These are phyloP conservation scores for Rhododendron mucronatum DNA, from an alignment of 148 eudicot genomes.

Conservation along the genomic window DNA sequence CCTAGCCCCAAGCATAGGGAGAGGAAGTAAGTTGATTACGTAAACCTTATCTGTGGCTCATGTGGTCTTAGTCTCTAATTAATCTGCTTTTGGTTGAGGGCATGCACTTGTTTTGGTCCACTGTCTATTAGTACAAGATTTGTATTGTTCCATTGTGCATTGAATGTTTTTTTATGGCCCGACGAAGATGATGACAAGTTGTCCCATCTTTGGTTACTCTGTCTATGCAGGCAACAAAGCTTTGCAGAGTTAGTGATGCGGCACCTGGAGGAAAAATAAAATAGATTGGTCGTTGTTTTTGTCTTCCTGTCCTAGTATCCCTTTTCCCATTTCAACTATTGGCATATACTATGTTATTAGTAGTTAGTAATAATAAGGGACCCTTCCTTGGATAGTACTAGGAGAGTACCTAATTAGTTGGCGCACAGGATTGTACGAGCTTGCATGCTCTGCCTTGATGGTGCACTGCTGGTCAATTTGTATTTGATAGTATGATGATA, in stretches of 20 bases:
- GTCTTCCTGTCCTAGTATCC: not conserved
- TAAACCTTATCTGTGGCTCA: not conserved
- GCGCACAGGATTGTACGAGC: too few relatives aligned
- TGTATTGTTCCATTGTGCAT: not conserved
- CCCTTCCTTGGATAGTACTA: too few relatives aligned
- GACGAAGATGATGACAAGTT: not conserved
- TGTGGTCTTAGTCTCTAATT: not conserved
- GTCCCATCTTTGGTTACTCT: not conserved
- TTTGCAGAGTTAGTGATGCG: slow-evolving; percentile 67
- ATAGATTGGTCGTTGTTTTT: not conserved
- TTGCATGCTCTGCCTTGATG: too few relatives aligned
- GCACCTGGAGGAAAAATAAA: slow-evolving; percentile 48
- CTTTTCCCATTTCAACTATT: not conserved
- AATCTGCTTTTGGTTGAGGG: not conserved
- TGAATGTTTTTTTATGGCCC: not conserved
- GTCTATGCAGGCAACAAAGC: slow-evolving; percentile 68
- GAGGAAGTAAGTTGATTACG: slow-evolving; percentile 60
- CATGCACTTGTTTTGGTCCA: not conserved
- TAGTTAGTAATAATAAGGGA: too few relatives aligned
- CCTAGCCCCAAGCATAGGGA: slow-evolving; percentile 96
- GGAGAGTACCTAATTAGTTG: too few relatives aligned
- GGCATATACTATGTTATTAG: too few relatives aligned
- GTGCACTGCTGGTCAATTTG: too few relatives aligned
- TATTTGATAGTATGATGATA: too few relatives aligned
- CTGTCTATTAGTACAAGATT: not conserved